Percentiles rank a stretch among this genome's conserved stretches.
Conservation (phyloP, 495 filamentous ascomycete genomes). For the Penicillium bialowiezense region DNA sequence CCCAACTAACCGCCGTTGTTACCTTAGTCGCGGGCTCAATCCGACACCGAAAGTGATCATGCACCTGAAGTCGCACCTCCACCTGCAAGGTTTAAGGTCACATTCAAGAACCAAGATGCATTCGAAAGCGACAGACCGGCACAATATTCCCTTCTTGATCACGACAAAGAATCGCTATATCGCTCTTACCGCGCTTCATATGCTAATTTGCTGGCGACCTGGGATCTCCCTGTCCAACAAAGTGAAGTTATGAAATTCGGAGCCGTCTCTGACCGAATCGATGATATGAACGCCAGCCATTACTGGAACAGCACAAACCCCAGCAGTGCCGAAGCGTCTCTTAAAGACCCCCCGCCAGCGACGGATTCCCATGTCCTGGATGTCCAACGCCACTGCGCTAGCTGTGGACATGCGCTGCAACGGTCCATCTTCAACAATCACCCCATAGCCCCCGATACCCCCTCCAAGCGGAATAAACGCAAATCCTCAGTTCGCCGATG, state of each 20-base stretch:
- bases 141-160: conserved; percentile 66
- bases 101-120: conserved; percentile 69
- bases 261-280: conserved; percentile 12
- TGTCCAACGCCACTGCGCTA: conserved; percentile 44
- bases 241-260: conserved; percentile 82
- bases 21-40: conserved; percentile 35
- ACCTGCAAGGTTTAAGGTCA: conserved; percentile 51
- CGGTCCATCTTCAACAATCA: conserved; percentile 37
- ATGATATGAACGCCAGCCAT: conserved; percentile 15
- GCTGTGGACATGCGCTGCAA: conserved; percentile 42
- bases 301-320: conserved; percentile 25
- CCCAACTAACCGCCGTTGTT: not conserved
- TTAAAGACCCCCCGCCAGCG: conserved; percentile 14
- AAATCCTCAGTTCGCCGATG: conserved; percentile 22
- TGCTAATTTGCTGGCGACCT: conserved; percentile 76
- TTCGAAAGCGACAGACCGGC: conserved; percentile 78
- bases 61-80: conserved; percentile 23
- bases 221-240: conserved; percentile 71
- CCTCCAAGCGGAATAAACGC: conserved; percentile 18
- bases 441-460: conserved; percentile 13
- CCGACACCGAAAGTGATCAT: conserved; percentile 47
- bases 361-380: conserved; percentile 29
- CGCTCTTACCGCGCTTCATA: conserved; percentile 73
- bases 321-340: conserved; percentile 20
- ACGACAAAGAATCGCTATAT: conserved; percentile 56